Evolutionary conservation across 805 yeast genomes (phyloP), one percentile per base, ranked within the genome.

Genomic region (Kockiozyma suomiensis): DNA sequence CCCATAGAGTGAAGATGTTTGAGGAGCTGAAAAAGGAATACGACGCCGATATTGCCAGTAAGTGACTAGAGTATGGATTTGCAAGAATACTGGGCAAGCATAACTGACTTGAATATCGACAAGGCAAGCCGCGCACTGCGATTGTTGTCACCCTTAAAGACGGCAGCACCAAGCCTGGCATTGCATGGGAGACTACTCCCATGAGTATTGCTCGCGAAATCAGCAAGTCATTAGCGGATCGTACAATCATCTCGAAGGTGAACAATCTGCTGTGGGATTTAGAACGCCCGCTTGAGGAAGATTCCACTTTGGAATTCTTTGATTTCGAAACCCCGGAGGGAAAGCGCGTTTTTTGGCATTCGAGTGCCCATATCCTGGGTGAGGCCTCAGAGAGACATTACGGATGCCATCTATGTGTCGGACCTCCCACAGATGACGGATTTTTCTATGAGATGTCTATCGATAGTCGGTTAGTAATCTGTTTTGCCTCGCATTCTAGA

Each of bases 371-470:
- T 77, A 93, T 94, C 56, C 79, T 94, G 69, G 99, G 99, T 77
- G 99, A 94, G 79, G 93, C 97, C 50, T 88, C 97, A 79, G 99
- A 94, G 79, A 87, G 97, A 75, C 94, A 90, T 75, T 80, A 87
- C 74, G 98, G 97, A 68, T 96, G 96, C 66, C 97, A 93, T 74
- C 84, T 94, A 67, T 85, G 90, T 74, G 79, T 85, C 66, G 99
- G 99, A 68, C 99, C 99, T 33, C 99, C 99, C 74, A 93, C 97
- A 62, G 90, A 87, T 56, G 98, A 93, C 66, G 99, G 99, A 48
- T 94, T 94, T 78, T 94, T 93, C 79, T 94, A 94, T 76, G 99
- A 94, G 74, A 91, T 94, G 87, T 81, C 96, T 58, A 85, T 91
- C 65, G 81, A 84, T 61, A 85, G 86, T 67, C 81, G 51, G 49